Conservation (phyloP, 176 grass and related monocot species). For the Oryza longistaminata region DNA sequence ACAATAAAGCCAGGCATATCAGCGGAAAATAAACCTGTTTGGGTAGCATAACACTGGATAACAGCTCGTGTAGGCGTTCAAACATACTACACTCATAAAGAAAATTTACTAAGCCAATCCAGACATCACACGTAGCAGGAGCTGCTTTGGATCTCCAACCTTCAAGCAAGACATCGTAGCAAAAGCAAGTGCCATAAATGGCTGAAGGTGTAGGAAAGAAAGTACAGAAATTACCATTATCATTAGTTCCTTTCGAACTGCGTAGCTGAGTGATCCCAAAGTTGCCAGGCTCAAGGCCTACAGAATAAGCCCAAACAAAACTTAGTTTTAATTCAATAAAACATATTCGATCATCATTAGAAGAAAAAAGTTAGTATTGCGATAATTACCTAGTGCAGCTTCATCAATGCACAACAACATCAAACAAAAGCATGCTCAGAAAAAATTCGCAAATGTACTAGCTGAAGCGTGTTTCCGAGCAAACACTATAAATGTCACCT, state of each 20-base stretch:
- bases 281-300: slow-evolving; percentile 98
- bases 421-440: slow-evolving; percentile 87
- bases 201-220: slow-evolving; percentile 17
- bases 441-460: slow-evolving; percentile 76
- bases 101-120: slow-evolving; percentile 89
- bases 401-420: slow-evolving; percentile 97
- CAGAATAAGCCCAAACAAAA: slow-evolving; percentile 33
- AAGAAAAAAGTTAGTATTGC: slow-evolving; percentile 8
- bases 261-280: slow-evolving; percentile 95
- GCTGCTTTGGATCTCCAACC: slow-evolving; percentile 98
- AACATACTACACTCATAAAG: slow-evolving; percentile 98
- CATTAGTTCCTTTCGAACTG: slow-evolving; percentile 97
- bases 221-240: slow-evolving; percentile 65
- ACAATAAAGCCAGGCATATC: not conserved
- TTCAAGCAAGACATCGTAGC: slow-evolving; percentile 49
- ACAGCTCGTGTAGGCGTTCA: slow-evolving; percentile 91
- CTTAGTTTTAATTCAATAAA: slow-evolving; percentile 32
- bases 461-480: slow-evolving; percentile 73
- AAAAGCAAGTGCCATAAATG: slow-evolving; percentile 17
- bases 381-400: slow-evolving; percentile 73
- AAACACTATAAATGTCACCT: slow-evolving; percentile 90
- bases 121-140: slow-evolving; percentile 98
- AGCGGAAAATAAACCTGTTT: slow-evolving; percentile 65
- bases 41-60: slow-evolving; percentile 92
- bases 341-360: slow-evolving; percentile 17